Conservation (phyloP, 306 rosid genomes). For the Astragalus membranaceus region DNA sequence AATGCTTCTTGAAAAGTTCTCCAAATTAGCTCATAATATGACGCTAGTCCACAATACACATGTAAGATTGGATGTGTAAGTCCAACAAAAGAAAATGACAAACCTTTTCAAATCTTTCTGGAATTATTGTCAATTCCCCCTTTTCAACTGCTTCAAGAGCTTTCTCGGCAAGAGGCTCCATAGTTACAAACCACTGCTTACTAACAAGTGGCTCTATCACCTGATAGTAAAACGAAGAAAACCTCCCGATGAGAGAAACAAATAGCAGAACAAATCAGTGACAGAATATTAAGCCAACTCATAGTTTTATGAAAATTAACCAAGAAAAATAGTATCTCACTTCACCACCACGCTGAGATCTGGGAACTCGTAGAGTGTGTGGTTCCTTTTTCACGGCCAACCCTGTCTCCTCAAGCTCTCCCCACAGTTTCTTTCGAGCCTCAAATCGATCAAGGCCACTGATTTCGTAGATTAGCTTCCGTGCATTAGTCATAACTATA, state of each 20-base stretch:
- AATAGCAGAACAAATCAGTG: neutral
- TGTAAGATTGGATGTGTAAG: neutral
- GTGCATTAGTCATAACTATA: constrained; percentile 20
- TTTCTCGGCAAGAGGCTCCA: constrained; percentile 93
- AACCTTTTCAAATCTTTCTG: constrained; percentile 96
- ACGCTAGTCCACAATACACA: neutral
- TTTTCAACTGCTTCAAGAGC: constrained; percentile 78
- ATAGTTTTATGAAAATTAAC: constrained; percentile 12
- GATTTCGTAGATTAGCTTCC: constrained; percentile 19
- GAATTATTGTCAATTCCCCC: constrained; percentile 76
- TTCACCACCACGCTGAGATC: constrained; percentile 99
- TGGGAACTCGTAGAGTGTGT: constrained; percentile 85
- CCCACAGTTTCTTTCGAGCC: constrained; percentile 88
- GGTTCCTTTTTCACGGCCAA: constrained; percentile 83
- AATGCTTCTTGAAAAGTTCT: too few relatives aligned
- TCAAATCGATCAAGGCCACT: constrained; percentile 98
- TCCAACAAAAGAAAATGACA: neutral
- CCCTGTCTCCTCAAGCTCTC: constrained; percentile 87
- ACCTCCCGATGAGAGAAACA: neutral
- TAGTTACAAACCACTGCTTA: constrained; percentile 95
- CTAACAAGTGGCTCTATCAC: constrained; percentile 93
- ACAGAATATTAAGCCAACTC: neutral
- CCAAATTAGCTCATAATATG: neutral
- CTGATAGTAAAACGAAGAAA: constrained; percentile 37
- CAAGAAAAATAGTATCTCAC: constrained; percentile 37